Evolutionary conservation across 306 rosid species (phyloP).

Genomic region (Rosa rugosa): DNA sequence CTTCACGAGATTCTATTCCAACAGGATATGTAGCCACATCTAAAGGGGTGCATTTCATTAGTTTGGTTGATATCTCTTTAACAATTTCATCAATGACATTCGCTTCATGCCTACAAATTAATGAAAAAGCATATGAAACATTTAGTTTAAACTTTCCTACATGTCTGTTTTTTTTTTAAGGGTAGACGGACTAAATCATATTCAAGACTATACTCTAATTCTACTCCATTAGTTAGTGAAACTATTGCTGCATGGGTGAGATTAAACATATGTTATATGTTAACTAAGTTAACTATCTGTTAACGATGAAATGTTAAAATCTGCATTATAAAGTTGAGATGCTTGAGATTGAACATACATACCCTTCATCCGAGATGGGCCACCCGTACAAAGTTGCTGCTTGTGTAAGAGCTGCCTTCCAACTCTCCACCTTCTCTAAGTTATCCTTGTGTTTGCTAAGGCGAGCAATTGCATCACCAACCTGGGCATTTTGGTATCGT

Average conservation of each 20-base stretch:
- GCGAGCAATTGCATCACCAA: conserved; percentile 7
- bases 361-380: neutral
- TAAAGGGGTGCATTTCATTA: neutral
- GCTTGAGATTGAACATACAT: no score
- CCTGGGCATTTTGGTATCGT: neutral
- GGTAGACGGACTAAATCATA: no score
- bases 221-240: no score
- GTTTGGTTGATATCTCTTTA: neutral
- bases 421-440: neutral
- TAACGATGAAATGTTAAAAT: no score
- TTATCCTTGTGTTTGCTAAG: neutral
- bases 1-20: neutral
- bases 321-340: no score
- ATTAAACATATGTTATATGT: no score
- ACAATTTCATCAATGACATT: neutral
- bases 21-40: neutral
- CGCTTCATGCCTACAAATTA: neutral
- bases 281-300: no score
- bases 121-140: neutral
- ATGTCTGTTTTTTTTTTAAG: no score
- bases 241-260: no score
- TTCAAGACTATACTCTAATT: no score
- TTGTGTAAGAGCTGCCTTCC: conserved; percentile 1
- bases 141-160: no score
- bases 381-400: neutral